Percentiles rank a stretch among this genome's conserved stretches.
Conservation (phyloP, 495 filamentous ascomycete species). For the Penicillium parvum region DNA sequence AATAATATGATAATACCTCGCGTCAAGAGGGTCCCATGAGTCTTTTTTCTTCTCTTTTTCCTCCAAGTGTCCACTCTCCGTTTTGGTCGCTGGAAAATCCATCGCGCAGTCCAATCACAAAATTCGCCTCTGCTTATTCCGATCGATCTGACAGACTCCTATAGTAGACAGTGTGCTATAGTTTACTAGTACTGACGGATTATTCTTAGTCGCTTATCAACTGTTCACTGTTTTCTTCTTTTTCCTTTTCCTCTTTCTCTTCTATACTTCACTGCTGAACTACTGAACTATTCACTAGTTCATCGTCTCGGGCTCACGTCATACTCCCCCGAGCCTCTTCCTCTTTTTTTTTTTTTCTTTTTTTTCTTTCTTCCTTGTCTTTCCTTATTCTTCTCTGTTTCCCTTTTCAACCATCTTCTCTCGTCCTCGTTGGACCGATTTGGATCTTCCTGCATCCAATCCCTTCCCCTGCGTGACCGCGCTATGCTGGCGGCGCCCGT, state of each 20-base stretch:
- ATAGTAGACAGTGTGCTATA: too few species aligned
- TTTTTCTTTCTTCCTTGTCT: slow-evolving; percentile 11
- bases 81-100: slow-evolving; percentile 19
- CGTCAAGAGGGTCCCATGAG: slow-evolving; percentile 21
- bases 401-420: slow-evolving; percentile 6
- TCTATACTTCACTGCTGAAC: not conserved
- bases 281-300: slow-evolving; percentile 8
- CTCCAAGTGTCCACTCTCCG: slow-evolving; percentile 24
- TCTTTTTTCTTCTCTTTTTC: too few species aligned
- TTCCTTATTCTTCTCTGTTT: slow-evolving; percentile 12
- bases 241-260: slow-evolving; percentile 1
- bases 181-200: too few species aligned
- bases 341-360: slow-evolving; percentile 13
- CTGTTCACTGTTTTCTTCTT: slow-evolving; percentile 13
- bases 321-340: slow-evolving; percentile 33
- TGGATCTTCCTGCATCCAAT: slow-evolving; percentile 24
- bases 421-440: slow-evolving; percentile 24
- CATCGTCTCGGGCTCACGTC: slow-evolving; percentile 34
- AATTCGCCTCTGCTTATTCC: too few species aligned
- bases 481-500: slow-evolving; percentile 26
- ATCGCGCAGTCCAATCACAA: slow-evolving; percentile 20
- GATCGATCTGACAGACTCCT: too few species aligned
- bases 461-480: slow-evolving; percentile 27
- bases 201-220: too few species aligned
- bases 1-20: too few species aligned